Conservation (phyloP, 192 early-diverging fungal genomes). For the Backusella circina region DNA sequence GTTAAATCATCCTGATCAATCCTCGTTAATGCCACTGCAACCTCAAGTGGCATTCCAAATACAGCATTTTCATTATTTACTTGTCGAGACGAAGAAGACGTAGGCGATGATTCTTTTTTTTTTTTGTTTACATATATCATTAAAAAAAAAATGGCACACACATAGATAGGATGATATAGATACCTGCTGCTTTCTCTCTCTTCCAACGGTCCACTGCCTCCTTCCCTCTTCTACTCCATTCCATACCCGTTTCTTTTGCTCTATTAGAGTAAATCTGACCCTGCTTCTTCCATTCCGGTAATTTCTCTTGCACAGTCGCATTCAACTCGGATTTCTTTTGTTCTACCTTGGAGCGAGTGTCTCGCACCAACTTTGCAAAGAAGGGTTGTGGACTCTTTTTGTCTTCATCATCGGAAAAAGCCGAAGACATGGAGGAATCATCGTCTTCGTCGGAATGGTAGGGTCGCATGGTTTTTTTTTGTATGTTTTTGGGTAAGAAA, state of each 20-base stretch:
- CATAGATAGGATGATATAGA: neutral
- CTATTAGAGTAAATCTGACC: constrained; percentile 27
- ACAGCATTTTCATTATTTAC: constrained; percentile 10
- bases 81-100: neutral
- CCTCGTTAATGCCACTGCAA: constrained; percentile 24
- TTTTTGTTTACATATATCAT: neutral
- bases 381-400: neutral
- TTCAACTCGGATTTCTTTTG: constrained; percentile 26
- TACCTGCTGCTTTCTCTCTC: constrained; percentile 6
- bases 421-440: constrained; percentile 10
- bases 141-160: neutral
- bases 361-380: constrained; percentile 24
- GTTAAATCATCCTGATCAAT: constrained; percentile 19
- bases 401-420: constrained; percentile 1
- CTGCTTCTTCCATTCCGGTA: constrained; percentile 34
- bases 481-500: neutral
- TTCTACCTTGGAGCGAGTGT: constrained; percentile 27
- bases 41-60: constrained; percentile 29
- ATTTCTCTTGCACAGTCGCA: constrained; percentile 28
- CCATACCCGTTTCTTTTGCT: constrained; percentile 34
- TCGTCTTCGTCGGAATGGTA: neutral
- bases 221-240: constrained; percentile 33
- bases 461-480: neutral
- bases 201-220: constrained; percentile 36
- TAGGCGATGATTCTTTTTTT: neutral